Evolutionary conservation across 352 stramenopile species (phyloP), one percentile per base, ranked within the genome.

Genomic region (Phytophthora boehmeriae): DNA sequence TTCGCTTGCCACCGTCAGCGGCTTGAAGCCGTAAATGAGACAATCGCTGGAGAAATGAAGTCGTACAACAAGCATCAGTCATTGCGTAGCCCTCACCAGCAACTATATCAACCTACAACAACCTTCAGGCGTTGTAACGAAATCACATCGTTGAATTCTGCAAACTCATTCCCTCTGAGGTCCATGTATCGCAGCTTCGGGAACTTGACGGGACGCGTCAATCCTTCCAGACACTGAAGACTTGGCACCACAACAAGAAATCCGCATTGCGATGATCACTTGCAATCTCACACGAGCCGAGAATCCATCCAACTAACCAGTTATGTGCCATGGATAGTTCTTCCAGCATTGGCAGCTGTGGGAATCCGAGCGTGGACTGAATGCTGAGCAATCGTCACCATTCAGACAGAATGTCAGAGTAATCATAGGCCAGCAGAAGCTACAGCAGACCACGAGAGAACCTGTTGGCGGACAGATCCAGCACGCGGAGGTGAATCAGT

Each of bases 391-490:
- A 22, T 20, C 8, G 25, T 30, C 10, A 47, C 6, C 25, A n/a
- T n/a, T n/a, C 35, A 61, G 10, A 28, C 10, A 36, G 0, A 2
- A 16, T 50, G 46, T 54, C 34, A 68, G 28, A 30, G 25, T n/a
- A 27, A 11, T n/a, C 28, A 47, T n/a, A n/a, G n/a, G 20, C 1
- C 8, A 48, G 22, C 19, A 43, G 6, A 22, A 35, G 6, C 22
- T 50, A 16, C 4, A 50, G 32, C n/a, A 30, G 3, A 30, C 25
- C 25, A 45, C 20, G 43, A 23, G 54, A 20, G 22, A 42, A 90
- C 83, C 80, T 80, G 60, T 95, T 95, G 8, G 80, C 82, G 0
- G 86, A 93, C 6, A 95, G 57, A 59, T 95, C 84, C 46, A 95
- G 59, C 8, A 95, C 74, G 1, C 74, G 76, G 30, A 95, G 54